Evolutionary conservation across 768 basidiomycete genomes (phyloP), one percentile per base, ranked within the genome.

Genomic region (Thelephora ganbajun): DNA sequence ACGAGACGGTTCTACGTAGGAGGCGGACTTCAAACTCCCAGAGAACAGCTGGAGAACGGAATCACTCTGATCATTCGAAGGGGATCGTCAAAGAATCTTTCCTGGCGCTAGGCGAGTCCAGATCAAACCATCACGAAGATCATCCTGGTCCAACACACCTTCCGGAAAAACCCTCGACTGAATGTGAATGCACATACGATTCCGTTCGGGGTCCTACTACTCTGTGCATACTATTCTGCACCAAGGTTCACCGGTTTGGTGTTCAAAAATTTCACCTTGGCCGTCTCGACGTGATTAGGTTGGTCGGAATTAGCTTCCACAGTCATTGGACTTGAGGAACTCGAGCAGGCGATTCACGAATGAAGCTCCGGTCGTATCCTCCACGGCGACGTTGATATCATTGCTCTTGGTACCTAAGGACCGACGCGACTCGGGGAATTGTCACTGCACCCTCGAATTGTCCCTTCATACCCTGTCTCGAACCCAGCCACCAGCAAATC

Each of bases 401-500:
- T 89, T 79, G 56, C 86, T 89, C 46, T 86, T 68, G 14, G 74
- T 69, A 11, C 81, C 82, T 34, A 98, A 72, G 41, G 98, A 69
- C 96, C 90, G 45, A 13, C 18, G 20, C 19, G 23, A 46, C 7
- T 46, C 39, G 43, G 42, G 26, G 45, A 36, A 35, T 20, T 19
- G 13, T 12, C 1, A 23, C 35, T 46, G 18, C 35, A 19, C 41
- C 22, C 41, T 16, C 9, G 49, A 23, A 13, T 30, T 34, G 6
- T 42, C n/a, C 1, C 13, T 13, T 6, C n/a, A 55, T 51, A 92
- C 94, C 81, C 98, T 99, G 64, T 99, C 96, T 57, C 96, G 72
- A 41, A 98, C 96, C 96, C 96, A 99, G 16, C 96, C 96, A 14
- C 96, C 96, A 11, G 92, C 96, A 43, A 99, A 87, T 54, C 96